phyloP scores from a whole-genome alignment of 176 grass and related monocot genomes.

The Musa troglodytarum region DNA sequence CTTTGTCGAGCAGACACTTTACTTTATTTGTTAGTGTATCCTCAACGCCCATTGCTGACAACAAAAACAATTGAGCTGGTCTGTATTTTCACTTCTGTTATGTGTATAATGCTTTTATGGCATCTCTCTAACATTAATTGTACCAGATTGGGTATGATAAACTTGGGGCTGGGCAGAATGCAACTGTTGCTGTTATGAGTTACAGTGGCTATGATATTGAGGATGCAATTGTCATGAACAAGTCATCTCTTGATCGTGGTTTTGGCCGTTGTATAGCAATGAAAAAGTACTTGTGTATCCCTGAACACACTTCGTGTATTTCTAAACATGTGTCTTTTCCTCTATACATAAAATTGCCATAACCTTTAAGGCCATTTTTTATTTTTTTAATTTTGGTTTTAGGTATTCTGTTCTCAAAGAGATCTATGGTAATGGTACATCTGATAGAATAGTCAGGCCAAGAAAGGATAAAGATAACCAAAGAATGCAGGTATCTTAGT shows the following conservation, averaged over 20 bases:
- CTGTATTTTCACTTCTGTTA: constrained; percentile 16
- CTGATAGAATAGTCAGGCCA: constrained; percentile 57
- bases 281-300: constrained; percentile 65
- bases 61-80: constrained; percentile 98
- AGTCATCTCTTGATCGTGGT: constrained; percentile 93
- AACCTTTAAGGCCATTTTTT: not conserved
- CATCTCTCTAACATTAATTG: constrained; percentile 10
- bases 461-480: constrained; percentile 61
- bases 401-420: constrained; percentile 70
- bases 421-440: constrained; percentile 33
- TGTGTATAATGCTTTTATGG: not conserved
- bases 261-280: constrained; percentile 93
- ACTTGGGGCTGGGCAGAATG: constrained; percentile 92
- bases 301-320: not conserved
- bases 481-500: constrained; percentile 62
- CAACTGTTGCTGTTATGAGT: constrained; percentile 93
- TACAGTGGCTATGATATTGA: constrained; percentile 98
- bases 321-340: not conserved
- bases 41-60: constrained; percentile 82
- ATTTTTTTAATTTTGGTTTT: constrained; percentile 21
- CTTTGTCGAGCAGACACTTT: constrained; percentile 77
- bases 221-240: constrained; percentile 99
- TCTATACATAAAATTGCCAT: not conserved
- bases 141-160: constrained; percentile 86
- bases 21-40: constrained; percentile 83